Base-by-base conservation (phyloP, 192 early-diverging fungal species). In the Backusella tuberculispora region DNA sequence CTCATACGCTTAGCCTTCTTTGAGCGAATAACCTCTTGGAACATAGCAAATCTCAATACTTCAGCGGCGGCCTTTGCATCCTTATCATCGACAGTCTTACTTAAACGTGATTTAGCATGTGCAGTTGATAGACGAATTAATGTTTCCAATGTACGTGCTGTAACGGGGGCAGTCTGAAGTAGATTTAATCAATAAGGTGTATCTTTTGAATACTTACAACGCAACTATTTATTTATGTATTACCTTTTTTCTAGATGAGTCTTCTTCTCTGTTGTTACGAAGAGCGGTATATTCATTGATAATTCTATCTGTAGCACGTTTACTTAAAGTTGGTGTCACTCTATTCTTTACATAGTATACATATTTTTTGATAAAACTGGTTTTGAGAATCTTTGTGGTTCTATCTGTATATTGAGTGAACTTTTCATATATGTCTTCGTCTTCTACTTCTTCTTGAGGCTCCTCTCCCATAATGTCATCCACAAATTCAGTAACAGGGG, bases 101-200 rank as follows among this genome's bases (percentile, higher is more conserved):
- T 94, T 76, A 99, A 83, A 29, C 98, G 88, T 63, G 90, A 85
- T 85, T 99, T 99, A 60, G 98, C 97, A 80, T 99, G 96, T 14
- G 98, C 96, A 6, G 98, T 97, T 1, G 96, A 90, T 70, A 99
- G 83, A 84, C 98, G 95, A 78, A 99, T 98, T 45, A 99, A 86
- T 4, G 98, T 98, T 83, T 99, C 98, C 19, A 99, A 86, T 17
- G 98, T 97, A 89, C 98, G 95, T n/a, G 96, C 91, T 12, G 98
- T 99, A 72, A 98, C 89, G n/a, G 98, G 98, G 41, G 96, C 88
- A 1, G 97, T 98, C 85, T 95, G 74, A 4, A 65, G 40, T 3
- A 66, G 45, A 72, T 8, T 67, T 68, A n/a, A 24, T 41, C 48
- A 74, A 26, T 72, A 26, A 63, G 46, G 29, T 34, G 29, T 2